phyloP scores from a whole-genome alignment of 2,329 filamentous ascomycete genomes.

The Penicillium sp. region DNA sequence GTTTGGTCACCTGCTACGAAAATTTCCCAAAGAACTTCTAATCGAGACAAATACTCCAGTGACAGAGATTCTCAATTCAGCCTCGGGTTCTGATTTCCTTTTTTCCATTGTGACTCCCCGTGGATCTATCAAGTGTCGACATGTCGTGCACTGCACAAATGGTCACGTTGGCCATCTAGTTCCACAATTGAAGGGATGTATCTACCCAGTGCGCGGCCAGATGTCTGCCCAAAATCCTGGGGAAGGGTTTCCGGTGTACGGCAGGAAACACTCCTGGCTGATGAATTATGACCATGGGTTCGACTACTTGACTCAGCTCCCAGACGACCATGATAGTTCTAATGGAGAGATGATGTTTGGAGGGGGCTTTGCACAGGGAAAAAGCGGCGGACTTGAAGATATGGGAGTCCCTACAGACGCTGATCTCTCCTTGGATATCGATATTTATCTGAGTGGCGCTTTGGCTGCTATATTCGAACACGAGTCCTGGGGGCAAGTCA shows the following conservation, averaged over 20 bases:
- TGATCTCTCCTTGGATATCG: slow-evolving; percentile 21
- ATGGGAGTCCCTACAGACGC: slow-evolving; percentile 49
- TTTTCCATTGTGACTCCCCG: slow-evolving; percentile 41
- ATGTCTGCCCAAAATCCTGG: slow-evolving; percentile 42
- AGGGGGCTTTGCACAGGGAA: slow-evolving; percentile 48
- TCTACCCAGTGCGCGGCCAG: slow-evolving; percentile 38
- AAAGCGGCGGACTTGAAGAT: slow-evolving; percentile 42
- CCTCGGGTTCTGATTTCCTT: not conserved
- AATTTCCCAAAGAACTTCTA: slow-evolving; percentile 33
- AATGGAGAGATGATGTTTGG: slow-evolving; percentile 52
- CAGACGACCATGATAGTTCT: slow-evolving; percentile 11
- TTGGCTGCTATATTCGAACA: slow-evolving; percentile 24
- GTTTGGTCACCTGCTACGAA: slow-evolving; percentile 14
- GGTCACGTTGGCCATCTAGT: slow-evolving; percentile 51
- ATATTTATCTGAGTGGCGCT: slow-evolving; percentile 25
- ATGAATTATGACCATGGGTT: slow-evolving; percentile 46
- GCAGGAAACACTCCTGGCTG: slow-evolving; percentile 48
- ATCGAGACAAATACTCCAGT: slow-evolving; percentile 1
- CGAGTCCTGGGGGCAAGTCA: slow-evolving; percentile 21
- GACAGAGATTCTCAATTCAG: not conserved
- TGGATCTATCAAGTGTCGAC: slow-evolving; percentile 43
- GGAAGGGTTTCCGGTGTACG: slow-evolving; percentile 23
- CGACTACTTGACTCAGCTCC: slow-evolving; percentile 53
- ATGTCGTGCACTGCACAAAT: slow-evolving; percentile 59
- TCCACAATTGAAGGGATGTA: slow-evolving; percentile 38